phyloP scores from a whole-genome alignment of 169 alveolate genomes.

The Prorocentrum cordatum region DNA sequence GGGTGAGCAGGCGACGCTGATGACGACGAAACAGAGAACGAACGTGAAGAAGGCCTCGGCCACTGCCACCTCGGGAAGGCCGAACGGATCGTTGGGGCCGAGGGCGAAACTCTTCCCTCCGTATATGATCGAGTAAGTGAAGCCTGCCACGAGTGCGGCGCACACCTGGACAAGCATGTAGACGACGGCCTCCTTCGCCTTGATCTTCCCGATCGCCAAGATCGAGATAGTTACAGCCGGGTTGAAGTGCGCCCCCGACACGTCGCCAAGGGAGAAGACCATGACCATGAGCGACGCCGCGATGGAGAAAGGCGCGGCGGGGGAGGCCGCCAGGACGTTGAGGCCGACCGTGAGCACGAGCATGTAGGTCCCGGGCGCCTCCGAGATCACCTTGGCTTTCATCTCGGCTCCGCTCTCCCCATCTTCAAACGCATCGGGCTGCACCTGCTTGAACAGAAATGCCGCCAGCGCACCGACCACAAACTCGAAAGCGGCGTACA shows the following conservation, averaged over 20 bases:
- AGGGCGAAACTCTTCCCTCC: constrained; percentile 1
- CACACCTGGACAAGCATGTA: constrained; percentile 18
- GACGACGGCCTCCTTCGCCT: background rate
- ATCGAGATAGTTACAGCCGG: constrained; percentile 52
- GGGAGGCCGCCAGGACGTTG: constrained; percentile 35
- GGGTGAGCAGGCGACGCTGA: constrained; percentile 44
- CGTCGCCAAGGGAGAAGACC: constrained; percentile 56
- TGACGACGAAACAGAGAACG: constrained; percentile 50
- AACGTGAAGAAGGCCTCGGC: constrained; percentile 48
- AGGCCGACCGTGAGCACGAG: constrained; percentile 46
- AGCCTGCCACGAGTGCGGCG: constrained; percentile 15
- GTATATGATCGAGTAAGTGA: background rate
- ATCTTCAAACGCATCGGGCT: background rate
- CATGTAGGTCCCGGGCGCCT: background rate
- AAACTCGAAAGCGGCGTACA: background rate
- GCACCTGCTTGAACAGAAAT: background rate
- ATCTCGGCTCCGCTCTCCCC: background rate
- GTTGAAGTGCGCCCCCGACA: constrained; percentile 67
- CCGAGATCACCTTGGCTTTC: background rate
- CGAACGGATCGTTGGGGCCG: background rate
- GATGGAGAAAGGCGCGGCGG: constrained; percentile 63
- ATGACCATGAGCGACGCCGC: constrained; percentile 47
- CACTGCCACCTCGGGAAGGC: background rate
- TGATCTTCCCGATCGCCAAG: constrained; percentile 10
- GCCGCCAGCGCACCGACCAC: background rate